These are phyloP conservation scores for Breynia disticha DNA, from an alignment of 441 rosid genomes.

Conservation along the genomic window DNA sequence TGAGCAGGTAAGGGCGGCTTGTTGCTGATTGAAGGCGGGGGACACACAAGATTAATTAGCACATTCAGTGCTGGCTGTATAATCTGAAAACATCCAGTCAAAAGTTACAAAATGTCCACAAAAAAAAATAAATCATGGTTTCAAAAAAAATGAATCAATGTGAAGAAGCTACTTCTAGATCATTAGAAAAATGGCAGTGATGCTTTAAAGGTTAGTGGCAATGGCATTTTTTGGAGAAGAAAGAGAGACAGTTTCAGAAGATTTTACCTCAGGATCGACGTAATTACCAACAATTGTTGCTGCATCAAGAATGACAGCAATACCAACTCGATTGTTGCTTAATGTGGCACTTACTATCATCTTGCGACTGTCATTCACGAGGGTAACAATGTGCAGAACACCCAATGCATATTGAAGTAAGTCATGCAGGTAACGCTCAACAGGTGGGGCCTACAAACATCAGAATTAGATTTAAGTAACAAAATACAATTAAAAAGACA, in stretches of 20 bases:
- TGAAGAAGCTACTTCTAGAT: too few relatives aligned
- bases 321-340: constrained; percentile 85
- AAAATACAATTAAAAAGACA: constrained; percentile 4
- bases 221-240: too few relatives aligned
- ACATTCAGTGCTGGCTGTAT: constrained; percentile 93
- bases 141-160: too few relatives aligned
- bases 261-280: constrained; percentile 86
- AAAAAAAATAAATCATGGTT: not conserved
- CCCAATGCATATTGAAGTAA: constrained; percentile 96
- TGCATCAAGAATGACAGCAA: constrained; percentile 93
- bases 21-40: constrained; percentile 96
- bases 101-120: not conserved
- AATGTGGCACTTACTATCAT: constrained; percentile 75
- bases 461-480: constrained; percentile 8
- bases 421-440: constrained; percentile 92
- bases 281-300: constrained; percentile 73
- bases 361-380: constrained; percentile 84
- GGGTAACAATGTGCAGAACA: constrained; percentile 84
- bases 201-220: too few relatives aligned
- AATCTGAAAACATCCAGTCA: constrained; percentile 40
- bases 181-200: too few relatives aligned
- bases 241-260: too few relatives aligned
- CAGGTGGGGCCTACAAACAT: constrained; percentile 79
- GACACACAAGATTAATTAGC: constrained; percentile 91
- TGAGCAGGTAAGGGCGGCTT: constrained; percentile 58